Evolutionary conservation across 768 basidiomycete species (phyloP), one percentile per base, ranked within the genome.

Genomic region (Mycena vulgaris): DNA sequence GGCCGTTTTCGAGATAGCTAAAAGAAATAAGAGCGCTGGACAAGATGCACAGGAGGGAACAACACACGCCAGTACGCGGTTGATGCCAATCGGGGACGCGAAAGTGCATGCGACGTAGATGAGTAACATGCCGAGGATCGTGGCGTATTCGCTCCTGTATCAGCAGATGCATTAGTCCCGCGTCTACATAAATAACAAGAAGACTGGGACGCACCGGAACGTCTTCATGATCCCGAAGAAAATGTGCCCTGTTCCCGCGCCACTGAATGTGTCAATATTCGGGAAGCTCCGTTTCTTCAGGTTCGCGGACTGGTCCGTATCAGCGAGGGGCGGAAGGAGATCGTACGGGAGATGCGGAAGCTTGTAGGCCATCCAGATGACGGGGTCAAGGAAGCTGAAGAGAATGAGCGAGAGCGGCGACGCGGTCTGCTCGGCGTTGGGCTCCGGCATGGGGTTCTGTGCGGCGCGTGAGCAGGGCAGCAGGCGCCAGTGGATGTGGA

Each of bases 261-360:
- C 69, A 3, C 56, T 64, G 61, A 75, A 74, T 4, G 68, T 59
- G 35, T 75, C 74, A 56, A 75, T 51, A 27, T 74, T 71, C 42
- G 42, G 39, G 56, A 75, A 75, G 8, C 67, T 63, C 9, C 70
- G 64, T 28, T 30, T 60, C 57, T 71, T 71, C 37, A 75, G 45
- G 59, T 73, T 45, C 14, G 42, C 65, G 2, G 72, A 48, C 19
- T 40, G 8, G 30, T 73, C 72, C 5, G 65, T 53, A 42, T 92
- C 90, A 2, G 88, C 87, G 78, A 93, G 87, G 3, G 88, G 89
- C 9, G 91, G 91, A 45, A 92, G 80, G 52, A 90, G 75, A 57
- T 92, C 89, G 45, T 80, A 78, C 0, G 85, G 75, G 2, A 90
- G 75, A 74, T 88, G 88, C 5, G 84, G 73, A 17, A 84, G 75